phyloP scores from a whole-genome alignment of 2,329 filamentous ascomycete species.

The Trichoderma afroharzianum region DNA sequence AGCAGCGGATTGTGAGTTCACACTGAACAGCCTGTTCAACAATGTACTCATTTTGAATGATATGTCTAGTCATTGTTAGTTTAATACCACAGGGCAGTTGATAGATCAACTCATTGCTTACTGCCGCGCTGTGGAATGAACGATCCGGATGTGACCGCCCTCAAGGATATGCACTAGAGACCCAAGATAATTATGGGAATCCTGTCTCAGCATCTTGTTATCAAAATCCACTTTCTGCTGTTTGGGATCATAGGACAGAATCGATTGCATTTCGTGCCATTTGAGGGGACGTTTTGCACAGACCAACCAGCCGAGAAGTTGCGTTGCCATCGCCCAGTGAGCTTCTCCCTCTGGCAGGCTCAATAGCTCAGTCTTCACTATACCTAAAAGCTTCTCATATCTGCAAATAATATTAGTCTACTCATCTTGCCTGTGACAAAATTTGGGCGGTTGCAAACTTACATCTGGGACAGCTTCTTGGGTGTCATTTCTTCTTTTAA shows the following conservation, averaged over 20 bases:
- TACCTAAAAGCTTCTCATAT: not conserved
- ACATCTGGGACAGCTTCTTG: not conserved
- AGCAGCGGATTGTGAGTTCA: not conserved
- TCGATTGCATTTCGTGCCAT: slow-evolving; percentile 5
- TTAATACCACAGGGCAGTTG: not conserved
- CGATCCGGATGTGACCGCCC: not conserved
- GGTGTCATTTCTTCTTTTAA: not conserved
- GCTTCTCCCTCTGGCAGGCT: not conserved
- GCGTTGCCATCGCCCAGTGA: not conserved
- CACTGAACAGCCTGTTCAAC: not conserved
- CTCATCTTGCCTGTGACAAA: accelerated
- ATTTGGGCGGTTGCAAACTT: not conserved
- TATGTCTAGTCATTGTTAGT: not conserved
- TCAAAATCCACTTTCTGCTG: not conserved
- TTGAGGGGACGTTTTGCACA: not conserved
- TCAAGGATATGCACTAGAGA: not conserved
- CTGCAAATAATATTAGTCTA: not conserved
- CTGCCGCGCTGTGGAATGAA: not conserved
- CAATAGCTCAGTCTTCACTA: not conserved
- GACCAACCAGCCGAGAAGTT: not conserved
- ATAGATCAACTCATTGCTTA: not conserved
- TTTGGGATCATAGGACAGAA: not conserved
- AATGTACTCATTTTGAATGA: not conserved
- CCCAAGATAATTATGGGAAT: not conserved
- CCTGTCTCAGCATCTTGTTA: not conserved